phyloP scores from a whole-genome alignment of 1,139 yeast genomes.

The Pichia sp. region DNA sequence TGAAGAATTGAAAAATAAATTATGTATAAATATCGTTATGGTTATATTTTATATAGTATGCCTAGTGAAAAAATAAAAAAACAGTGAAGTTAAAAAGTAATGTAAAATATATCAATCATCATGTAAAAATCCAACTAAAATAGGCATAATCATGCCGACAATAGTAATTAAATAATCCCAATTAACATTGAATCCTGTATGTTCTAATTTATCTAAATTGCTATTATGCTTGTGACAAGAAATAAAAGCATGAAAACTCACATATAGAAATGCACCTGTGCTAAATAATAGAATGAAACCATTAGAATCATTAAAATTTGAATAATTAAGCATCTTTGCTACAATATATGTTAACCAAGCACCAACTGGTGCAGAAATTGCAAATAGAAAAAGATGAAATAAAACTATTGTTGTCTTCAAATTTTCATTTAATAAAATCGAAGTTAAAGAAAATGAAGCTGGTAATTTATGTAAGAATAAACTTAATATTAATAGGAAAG shows the following conservation, averaged over 20 bases:
- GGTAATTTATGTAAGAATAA: slow-evolving; percentile 71
- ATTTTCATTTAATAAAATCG: slow-evolving; percentile 42
- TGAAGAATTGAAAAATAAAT: not conserved
- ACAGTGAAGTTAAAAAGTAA: not conserved
- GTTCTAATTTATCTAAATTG: slow-evolving; percentile 1
- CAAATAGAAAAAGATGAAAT: slow-evolving; percentile 37
- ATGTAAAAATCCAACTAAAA: slow-evolving; percentile 22
- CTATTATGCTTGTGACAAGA: slow-evolving; percentile 26
- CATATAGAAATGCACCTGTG: slow-evolving; percentile 70
- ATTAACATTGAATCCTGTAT: not conserved
- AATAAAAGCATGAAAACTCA: slow-evolving; percentile 58
- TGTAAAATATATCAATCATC: slow-evolving; percentile 13
- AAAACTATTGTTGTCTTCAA: slow-evolving; percentile 27
- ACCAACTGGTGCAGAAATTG: slow-evolving; percentile 41
- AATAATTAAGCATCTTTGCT: slow-evolving; percentile 10
- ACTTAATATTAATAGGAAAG: slow-evolving; percentile 47
- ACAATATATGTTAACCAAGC: slow-evolving; percentile 37
- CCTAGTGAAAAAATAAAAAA: no score
- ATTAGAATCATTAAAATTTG: slow-evolving; percentile 18
- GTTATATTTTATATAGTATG: no score
- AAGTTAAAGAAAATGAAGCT: slow-evolving; percentile 62
- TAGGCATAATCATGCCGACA: slow-evolving; percentile 25
- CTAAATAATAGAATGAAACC: slow-evolving; percentile 40
- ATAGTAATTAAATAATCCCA: slow-evolving; percentile 10
- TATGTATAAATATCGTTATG: no score